Evolutionary conservation across 2,329 filamentous ascomycete species (phyloP), one percentile per base, ranked within the genome.

Genomic region (Monascus ruber): DNA sequence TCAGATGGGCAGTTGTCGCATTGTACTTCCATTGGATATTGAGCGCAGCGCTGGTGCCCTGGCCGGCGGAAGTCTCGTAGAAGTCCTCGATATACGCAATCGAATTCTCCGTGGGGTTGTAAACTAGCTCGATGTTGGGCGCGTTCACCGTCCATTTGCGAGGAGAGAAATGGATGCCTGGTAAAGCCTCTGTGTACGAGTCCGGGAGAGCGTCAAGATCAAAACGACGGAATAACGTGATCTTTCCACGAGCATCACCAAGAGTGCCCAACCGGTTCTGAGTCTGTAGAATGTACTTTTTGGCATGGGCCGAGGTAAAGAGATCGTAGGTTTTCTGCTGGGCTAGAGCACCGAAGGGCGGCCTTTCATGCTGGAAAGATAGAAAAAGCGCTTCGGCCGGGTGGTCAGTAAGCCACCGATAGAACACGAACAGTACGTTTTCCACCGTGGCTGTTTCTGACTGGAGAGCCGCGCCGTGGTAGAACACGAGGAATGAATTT

Each of bases 21-120:
- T 66, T 63, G 42, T 66, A 58, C 46, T 74, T 73, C 38, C 54
- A 61, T 5, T 50, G 50, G 34, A 73, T 66, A 35, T 66, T 69
- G 5, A 52, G 52, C 4, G 47, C 50, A 1, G 63, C 56, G 7
- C 47, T 53, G 1, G 59, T 57, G 3, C 51, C 56, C 1, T 38
- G 11, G 0, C 54, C 48, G 1, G 58, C 58, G 2, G 53, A 47
- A 0, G 65, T 62, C 36, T 68, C 54, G 43, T 71, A 74, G 45
- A 66, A 70, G 46, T 73, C 71, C 42, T 73, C 68, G 35, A 73
- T 66, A 38, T 67, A 68, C 4, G 69, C 69, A 0, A 60, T 66
- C 25, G 49, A 44, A 31, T 61, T 58, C 6, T 47, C 47, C 0
- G 50, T 49, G 0, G 47, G 46, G 39, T 71, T 69, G 42, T 70